A percentile compares a stretch with the other conserved stretches of the same genome.
Evolutionary conservation across 495 filamentous ascomycete species (phyloP).

Genomic region (Penicillium desertorum): DNA sequence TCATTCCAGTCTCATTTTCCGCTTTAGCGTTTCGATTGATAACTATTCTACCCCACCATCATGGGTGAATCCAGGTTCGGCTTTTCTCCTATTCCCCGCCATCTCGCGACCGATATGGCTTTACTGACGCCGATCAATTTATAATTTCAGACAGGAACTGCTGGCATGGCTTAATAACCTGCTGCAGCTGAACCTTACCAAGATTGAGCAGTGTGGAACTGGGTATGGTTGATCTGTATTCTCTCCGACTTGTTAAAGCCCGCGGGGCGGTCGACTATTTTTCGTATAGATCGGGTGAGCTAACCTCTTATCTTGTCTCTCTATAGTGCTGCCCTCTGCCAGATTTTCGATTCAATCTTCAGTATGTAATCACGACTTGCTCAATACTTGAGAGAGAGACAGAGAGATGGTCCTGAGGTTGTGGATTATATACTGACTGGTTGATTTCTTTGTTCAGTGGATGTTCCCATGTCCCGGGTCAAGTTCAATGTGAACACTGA

Average conservation of each 20-base stretch:
- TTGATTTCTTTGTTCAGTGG: constrained; percentile 51
- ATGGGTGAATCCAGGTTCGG: constrained; percentile 58
- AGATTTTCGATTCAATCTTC: constrained; percentile 96
- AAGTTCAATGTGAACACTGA: constrained; percentile 98
- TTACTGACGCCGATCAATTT: constrained; percentile 8
- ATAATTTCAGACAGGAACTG: constrained; percentile 79
- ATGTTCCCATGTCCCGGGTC: constrained; percentile 93
- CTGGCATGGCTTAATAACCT: constrained; percentile 97
- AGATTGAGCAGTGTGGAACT: constrained; percentile 98
- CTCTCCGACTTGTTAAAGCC: constrained; percentile 16
- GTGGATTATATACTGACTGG: constrained; percentile 21
- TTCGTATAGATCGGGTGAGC: constrained; percentile 9
- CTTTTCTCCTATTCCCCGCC: constrained; percentile 23
- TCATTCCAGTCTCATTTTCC: constrained; percentile 9
- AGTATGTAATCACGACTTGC: constrained; percentile 48
- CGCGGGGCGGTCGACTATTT: neutral
- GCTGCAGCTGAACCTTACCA: constrained; percentile 94
- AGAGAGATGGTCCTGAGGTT: constrained; percentile 3
- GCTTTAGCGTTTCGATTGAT: constrained; percentile 12
- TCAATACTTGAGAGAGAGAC: neutral
- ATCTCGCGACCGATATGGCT: constrained; percentile 4
- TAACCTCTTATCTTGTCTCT: constrained; percentile 19
- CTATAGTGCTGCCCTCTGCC: constrained; percentile 89
- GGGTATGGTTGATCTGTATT: constrained; percentile 64
- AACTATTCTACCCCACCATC: constrained; percentile 46